Evolutionary conservation across 306 rosid genomes (phyloP).

Genomic region (cucumber (Cucumis sativus)): DNA sequence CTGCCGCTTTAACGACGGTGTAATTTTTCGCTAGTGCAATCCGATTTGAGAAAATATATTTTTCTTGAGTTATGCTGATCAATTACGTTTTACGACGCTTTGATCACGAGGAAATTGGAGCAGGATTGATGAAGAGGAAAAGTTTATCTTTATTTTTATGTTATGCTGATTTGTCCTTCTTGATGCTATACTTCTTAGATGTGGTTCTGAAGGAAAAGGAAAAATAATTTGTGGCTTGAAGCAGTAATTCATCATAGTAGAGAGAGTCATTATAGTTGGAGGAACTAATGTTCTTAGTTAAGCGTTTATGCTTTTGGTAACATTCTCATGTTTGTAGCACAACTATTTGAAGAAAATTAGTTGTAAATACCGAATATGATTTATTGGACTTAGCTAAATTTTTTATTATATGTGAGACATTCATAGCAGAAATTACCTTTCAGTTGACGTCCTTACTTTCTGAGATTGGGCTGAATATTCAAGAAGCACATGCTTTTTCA

Average conservation of each 20-base stretch:
- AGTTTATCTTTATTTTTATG: background rate
- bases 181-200: background rate
- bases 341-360: background rate
- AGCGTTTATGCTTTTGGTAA: background rate
- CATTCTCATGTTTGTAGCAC: background rate
- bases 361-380: background rate
- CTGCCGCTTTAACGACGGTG: background rate
- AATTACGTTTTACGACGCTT: background rate
- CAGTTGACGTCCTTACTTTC: slow-evolving; percentile 73
- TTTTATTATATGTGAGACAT: background rate
- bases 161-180: background rate
- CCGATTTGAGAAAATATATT: background rate
- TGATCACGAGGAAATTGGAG: background rate
- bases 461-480: slow-evolving; percentile 71
- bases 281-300: background rate
- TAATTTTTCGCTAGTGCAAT: background rate
- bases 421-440: slow-evolving; percentile 6
- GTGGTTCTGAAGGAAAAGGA: background rate
- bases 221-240: background rate
- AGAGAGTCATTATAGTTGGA: background rate
- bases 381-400: background rate
- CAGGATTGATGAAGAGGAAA: background rate
- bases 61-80: background rate
- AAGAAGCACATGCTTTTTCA: slow-evolving; percentile 85
- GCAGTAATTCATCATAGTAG: background rate